These are phyloP conservation scores for Penicillium goetzii DNA, from an alignment of 495 filamentous ascomycete species.

Conservation along the genomic window DNA sequence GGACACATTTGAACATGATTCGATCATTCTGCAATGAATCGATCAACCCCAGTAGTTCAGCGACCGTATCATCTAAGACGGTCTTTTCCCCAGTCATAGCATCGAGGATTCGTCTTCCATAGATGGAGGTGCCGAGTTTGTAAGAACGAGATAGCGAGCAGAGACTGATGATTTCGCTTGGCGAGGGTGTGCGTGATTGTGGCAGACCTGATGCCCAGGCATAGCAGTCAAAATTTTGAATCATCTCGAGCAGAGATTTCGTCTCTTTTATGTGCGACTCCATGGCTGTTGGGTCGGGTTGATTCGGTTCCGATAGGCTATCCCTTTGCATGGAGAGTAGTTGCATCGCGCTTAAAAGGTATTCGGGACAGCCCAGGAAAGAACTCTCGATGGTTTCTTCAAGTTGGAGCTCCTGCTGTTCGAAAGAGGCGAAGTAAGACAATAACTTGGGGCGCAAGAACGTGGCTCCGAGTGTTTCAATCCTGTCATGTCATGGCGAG, in stretches of 20 bases:
- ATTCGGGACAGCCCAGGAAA: conserved; percentile 48
- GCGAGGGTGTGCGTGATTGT: conserved; percentile 33
- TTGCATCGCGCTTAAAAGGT: conserved; percentile 40
- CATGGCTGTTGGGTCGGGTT: not conserved
- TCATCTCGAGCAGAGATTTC: conserved; percentile 24
- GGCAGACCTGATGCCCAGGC: conserved; percentile 38
- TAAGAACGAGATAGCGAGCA: conserved; percentile 34
- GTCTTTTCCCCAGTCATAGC: conserved; percentile 23
- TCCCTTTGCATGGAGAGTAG: conserved; percentile 40
- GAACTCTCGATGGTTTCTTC: conserved; percentile 42
- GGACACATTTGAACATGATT: conserved; percentile 56
- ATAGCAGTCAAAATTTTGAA: conserved; percentile 40
- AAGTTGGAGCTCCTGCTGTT: conserved; percentile 18
- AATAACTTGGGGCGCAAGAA: conserved; percentile 48
- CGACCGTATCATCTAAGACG: conserved; percentile 38
- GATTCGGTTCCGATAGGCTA: conserved; percentile 23
- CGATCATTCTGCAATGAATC: conserved; percentile 48
- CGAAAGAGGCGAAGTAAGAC: conserved; percentile 27
- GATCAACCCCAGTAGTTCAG: conserved; percentile 49
- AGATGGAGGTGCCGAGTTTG: conserved; percentile 37
- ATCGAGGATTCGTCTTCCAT: conserved; percentile 41
- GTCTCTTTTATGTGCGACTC: conserved; percentile 22
- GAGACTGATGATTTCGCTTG: conserved; percentile 30
- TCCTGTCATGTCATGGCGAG: conserved; percentile 36
- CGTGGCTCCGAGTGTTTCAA: conserved; percentile 47